Evolutionary conservation across 192 early-diverging fungal species (phyloP).

Genomic region (Gonapodya prolifera): DNA sequence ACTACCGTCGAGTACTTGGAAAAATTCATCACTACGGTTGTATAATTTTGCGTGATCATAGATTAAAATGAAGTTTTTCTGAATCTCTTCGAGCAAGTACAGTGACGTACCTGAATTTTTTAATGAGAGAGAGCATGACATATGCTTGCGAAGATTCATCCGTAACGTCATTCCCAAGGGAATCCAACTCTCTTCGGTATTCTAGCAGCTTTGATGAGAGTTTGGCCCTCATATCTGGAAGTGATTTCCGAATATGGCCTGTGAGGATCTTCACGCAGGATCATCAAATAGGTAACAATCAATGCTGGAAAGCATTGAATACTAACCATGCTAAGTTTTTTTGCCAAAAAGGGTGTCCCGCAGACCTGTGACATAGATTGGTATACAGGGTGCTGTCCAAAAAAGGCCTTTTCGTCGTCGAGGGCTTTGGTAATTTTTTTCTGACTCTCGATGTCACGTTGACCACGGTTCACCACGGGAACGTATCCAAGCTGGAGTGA

Average conservation of each 20-base stretch:
- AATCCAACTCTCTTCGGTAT: constrained; percentile 71
- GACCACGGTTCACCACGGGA: constrained; percentile 97
- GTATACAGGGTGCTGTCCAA: constrained; percentile 91
- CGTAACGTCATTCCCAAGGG: constrained; percentile 80
- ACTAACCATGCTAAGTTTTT: constrained; percentile 83
- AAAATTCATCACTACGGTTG: constrained; percentile 64
- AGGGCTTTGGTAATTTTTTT: constrained; percentile 80
- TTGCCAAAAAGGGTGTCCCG: constrained; percentile 95
- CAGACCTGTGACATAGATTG: constrained; percentile 94
- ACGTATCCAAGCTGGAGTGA: constrained; percentile 93
- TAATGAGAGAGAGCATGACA: constrained; percentile 91
- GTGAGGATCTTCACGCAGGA: constrained; percentile 64
- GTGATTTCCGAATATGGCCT: constrained; percentile 97
- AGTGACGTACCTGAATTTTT: constrained; percentile 61
- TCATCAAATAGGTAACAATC: not conserved
- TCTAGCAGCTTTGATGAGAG: constrained; percentile 72
- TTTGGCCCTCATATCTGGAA: constrained; percentile 98
- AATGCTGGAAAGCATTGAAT: not conserved
- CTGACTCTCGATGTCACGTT: constrained; percentile 90
- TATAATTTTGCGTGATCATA: not conserved
- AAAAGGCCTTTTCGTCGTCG: constrained; percentile 80
- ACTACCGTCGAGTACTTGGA: constrained; percentile 88
- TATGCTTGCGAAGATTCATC: constrained; percentile 69
- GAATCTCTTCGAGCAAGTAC: too few species aligned
- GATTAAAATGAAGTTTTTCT: not conserved